These are phyloP conservation scores for Exophiala sideris DNA, from an alignment of 2,329 filamentous ascomycete species.

Conservation along the genomic window DNA sequence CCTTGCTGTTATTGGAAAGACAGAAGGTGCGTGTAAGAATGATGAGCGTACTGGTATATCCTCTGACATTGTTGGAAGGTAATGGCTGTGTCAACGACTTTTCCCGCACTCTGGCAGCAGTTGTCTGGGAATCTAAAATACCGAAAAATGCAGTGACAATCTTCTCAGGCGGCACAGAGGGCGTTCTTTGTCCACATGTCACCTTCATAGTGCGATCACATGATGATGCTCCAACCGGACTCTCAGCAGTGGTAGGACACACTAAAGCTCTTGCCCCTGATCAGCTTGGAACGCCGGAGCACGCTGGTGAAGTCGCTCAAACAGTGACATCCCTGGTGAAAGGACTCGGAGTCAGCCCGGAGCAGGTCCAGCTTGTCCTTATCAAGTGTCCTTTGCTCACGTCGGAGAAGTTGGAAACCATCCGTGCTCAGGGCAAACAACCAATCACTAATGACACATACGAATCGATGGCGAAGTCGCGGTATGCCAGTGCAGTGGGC, in stretches of 20 bases:
- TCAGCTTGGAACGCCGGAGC: constrained; percentile 33
- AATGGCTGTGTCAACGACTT: constrained; percentile 38
- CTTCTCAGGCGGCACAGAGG: constrained; percentile 36
- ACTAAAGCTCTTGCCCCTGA: constrained; percentile 31
- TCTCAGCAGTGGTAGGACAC: constrained; percentile 30
- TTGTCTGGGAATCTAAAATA: constrained; percentile 34
- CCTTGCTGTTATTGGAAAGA: constrained; percentile 34
- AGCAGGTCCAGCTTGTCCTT: constrained; percentile 31
- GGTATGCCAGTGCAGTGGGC: constrained; percentile 34
- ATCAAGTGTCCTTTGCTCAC: constrained; percentile 34
- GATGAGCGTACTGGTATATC: background rate
- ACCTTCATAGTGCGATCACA: constrained; percentile 30
- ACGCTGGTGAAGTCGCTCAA: constrained; percentile 27
- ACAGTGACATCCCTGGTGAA: constrained; percentile 26
- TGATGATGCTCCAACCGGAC: constrained; percentile 17
- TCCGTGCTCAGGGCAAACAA: constrained; percentile 23
- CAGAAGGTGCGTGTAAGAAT: constrained; percentile 27
- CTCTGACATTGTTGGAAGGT: constrained; percentile 21
- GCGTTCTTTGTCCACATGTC: constrained; percentile 34
- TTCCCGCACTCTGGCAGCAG: constrained; percentile 32
- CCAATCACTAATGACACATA: constrained; percentile 34
- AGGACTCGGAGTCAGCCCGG: constrained; percentile 17
- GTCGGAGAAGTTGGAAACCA: constrained; percentile 29
- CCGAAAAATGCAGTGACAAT: constrained; percentile 32
- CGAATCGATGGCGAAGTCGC: constrained; percentile 35